Conservation (phyloP, 441 rosid species). For the Erodium texanum region DNA sequence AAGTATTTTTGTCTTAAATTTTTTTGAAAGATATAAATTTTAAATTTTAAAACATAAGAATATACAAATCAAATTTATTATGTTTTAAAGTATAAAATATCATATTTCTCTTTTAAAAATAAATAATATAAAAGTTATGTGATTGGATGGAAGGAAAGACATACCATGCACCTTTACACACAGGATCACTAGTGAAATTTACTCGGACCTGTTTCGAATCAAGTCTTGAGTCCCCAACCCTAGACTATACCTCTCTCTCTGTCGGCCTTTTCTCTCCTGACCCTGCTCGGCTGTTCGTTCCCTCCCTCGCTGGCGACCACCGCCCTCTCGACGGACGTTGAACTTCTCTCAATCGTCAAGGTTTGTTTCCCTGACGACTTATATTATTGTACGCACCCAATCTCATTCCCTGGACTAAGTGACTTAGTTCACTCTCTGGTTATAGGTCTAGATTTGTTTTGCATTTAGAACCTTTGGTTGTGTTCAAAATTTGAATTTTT, state of each 20-base stretch:
- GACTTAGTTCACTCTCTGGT: neutral
- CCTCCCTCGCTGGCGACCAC: neutral
- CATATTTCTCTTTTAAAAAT: too few relatives aligned
- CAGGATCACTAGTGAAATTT: neutral
- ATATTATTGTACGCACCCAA: neutral
- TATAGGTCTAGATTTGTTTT: neutral
- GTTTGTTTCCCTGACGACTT: neutral
- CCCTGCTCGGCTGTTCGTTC: neutral
- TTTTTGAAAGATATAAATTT: too few relatives aligned
- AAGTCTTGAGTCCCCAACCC: neutral
- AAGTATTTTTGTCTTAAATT: too few relatives aligned
- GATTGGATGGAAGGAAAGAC: neutral
- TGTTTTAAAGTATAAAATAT: too few relatives aligned
- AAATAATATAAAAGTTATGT: neutral
- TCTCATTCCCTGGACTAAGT: neutral
- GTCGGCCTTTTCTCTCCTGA: neutral
- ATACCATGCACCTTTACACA: neutral
- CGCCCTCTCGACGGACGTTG: neutral
- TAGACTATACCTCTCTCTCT: neutral
- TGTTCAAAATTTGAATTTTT: neutral
- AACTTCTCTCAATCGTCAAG: neutral
- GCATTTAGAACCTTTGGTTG: neutral
- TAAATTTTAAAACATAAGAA: too few relatives aligned
- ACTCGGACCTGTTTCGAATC: too few relatives aligned
- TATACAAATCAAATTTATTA: too few relatives aligned